Evolutionary conservation across 1,139 yeast species (phyloP).

Genomic region (Yamadazyma buinensis): DNA sequence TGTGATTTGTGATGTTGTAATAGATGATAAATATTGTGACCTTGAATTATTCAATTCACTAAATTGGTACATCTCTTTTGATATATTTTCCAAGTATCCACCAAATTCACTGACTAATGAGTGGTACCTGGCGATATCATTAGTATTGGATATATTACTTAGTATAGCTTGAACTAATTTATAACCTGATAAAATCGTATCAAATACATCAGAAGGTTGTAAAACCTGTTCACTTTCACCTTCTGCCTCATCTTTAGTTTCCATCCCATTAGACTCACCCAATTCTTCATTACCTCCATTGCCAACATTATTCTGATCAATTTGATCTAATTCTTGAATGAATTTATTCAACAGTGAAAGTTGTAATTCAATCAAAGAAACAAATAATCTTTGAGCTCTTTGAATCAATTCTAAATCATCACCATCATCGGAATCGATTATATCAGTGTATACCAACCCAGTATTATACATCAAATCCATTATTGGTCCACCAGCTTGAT

Average conservation of each 20-base stretch:
- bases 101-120: constrained; percentile 17
- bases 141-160: constrained; percentile 17
- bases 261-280: not conserved
- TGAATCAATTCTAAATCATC: too few relatives aligned
- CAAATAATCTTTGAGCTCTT: constrained; percentile 17
- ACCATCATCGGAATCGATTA: constrained; percentile 28
- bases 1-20: constrained; percentile 20
- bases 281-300: constrained; percentile 2
- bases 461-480: constrained; percentile 44
- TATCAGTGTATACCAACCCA: constrained; percentile 46
- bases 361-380: constrained; percentile 20
- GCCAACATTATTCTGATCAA: too few relatives aligned
- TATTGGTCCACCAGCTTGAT: constrained; percentile 11
- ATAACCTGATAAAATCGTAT: constrained; percentile 30
- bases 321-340: constrained; percentile 21
- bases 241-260: not conserved
- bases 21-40: constrained; percentile 24
- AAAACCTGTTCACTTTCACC: constrained; percentile 23
- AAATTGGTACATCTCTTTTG: constrained; percentile 22
- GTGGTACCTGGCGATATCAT: constrained; percentile 5
- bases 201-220: constrained; percentile 39
- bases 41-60: constrained; percentile 18
- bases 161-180: constrained; percentile 28
- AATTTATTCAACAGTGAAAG: constrained; percentile 24
- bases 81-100: constrained; percentile 18